Evolutionary conservation across 352 stramenopile species (phyloP), one percentile per base, ranked within the genome.

Genomic region (Phytophthora fragariae): DNA sequence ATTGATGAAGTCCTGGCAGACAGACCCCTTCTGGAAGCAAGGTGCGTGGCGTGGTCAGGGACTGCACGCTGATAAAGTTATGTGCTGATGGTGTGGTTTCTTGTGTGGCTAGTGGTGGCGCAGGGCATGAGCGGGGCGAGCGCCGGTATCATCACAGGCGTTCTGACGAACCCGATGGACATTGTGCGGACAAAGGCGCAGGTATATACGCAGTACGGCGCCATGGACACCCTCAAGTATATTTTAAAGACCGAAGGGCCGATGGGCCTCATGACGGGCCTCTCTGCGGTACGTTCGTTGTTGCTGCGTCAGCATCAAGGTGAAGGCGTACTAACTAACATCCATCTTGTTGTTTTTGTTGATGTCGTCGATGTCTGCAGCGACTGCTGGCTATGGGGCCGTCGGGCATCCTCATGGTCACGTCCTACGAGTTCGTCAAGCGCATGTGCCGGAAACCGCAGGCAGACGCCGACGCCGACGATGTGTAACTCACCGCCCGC

Each of bases 361-460:
- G 33, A 47, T 61, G 27, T 58, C 41, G 44, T 33, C 3, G 44
- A 21, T 50, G 5, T 44, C 24, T 62, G 1, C 56, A 97, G 90
- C 88, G 90, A 8, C 72, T 97, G 50, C 76, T 95, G 47, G 82
- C 89, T 3, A 95, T 94, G 79, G 90, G 86, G 1, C 91, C 91
- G 39, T 96, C 89, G 1, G 91, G 91, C 21, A 81, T 96, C 53
- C 80, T 97, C 35, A 83, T 97, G 71, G 88, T 97, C 57, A 90
- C 91, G 14, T 94, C 91, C 24, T 97, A 97, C 76, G 91, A 97
- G 77, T 93, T 97, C 56, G 88, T 97, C 58, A 97, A 97, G 83
- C 89, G 91, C 63, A 84, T 93, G 73, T 93, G 87, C 24, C 81
- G 84, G 59, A 94, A 89, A 68, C 77, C 81, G 15, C 77, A 81